Percentiles rank a stretch among this genome's conserved stretches.
Evolutionary conservation across 495 filamentous ascomycete genomes (phyloP).

Genomic region (Neurospora tetrasperma): DNA sequence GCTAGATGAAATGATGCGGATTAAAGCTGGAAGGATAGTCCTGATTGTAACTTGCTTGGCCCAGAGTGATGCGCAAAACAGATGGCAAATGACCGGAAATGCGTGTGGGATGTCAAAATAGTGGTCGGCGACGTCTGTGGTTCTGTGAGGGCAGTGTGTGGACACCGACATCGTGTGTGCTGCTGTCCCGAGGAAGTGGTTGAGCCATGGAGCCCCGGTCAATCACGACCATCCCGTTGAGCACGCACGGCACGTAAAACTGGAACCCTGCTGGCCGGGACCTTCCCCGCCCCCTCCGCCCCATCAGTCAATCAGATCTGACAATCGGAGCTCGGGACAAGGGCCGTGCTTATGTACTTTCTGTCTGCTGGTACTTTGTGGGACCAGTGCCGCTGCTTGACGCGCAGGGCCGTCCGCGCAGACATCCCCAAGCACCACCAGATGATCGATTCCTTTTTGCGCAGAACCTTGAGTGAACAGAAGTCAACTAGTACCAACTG

Average conservation of each 20-base stretch:
- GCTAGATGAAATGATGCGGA: background rate
- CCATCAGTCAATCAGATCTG: background rate
- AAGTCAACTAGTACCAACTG: background rate
- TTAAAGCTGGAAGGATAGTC: background rate
- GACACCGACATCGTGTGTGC: background rate
- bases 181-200: conserved; percentile 24
- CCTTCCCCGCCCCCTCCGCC: conserved; percentile 9
- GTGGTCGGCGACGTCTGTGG: background rate
- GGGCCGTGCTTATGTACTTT: background rate
- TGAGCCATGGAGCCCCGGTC: conserved; percentile 21
- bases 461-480: background rate
- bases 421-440: background rate
- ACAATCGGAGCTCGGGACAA: conserved; percentile 2
- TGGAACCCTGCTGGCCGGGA: conserved; percentile 12
- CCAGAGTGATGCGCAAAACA: background rate
- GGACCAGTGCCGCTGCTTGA: background rate
- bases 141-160: background rate
- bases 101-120: background rate
- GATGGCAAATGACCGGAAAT: background rate
- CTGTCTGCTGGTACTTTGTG: background rate
- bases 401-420: background rate
- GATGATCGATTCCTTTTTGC: background rate
- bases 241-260: conserved; percentile 1
- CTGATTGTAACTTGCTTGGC: background rate
- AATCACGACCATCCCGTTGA: conserved; percentile 16